Evolutionary conservation across 2,329 filamentous ascomycete genomes (phyloP).

Genomic region (Chaetomium sp.): DNA sequence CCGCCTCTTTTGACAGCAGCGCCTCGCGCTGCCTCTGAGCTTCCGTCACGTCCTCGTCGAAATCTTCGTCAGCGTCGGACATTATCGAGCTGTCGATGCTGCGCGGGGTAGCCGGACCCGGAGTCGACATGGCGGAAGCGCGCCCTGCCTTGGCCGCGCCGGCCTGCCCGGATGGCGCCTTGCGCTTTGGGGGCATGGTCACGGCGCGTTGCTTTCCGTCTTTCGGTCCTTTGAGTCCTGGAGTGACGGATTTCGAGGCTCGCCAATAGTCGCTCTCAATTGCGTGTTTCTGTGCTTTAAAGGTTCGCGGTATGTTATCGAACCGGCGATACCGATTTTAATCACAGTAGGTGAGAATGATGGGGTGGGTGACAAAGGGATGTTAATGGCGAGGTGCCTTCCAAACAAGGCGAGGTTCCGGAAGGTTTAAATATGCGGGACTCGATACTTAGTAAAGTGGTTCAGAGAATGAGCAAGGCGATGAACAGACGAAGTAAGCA

Average conservation of each 20-base stretch:
- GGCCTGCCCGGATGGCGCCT: constrained; percentile 47
- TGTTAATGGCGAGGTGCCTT: too few species aligned
- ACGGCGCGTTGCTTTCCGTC: neutral
- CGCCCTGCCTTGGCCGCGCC: constrained; percentile 49
- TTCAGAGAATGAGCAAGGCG: too few species aligned
- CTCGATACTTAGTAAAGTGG: too few species aligned
- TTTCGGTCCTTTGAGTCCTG: neutral
- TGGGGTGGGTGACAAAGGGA: too few species aligned
- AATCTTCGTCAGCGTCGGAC: constrained; percentile 38
- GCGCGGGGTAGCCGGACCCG: constrained; percentile 53
- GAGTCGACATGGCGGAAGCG: constrained; percentile 52
- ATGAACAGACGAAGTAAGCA: too few species aligned
- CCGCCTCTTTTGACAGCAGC: constrained; percentile 51
- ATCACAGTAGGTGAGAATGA: too few species aligned
- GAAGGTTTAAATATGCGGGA: too few species aligned
- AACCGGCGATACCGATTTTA: too few species aligned
- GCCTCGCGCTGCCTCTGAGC: constrained; percentile 45
- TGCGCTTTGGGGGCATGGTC: constrained; percentile 65
- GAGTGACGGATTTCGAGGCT: neutral
- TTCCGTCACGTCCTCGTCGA: constrained; percentile 44
- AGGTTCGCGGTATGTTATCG: too few species aligned
- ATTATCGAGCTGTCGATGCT: constrained; percentile 43
- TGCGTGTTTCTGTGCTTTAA: too few species aligned
- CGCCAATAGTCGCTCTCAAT: too few species aligned
- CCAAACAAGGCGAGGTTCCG: too few species aligned